Base-by-base conservation (phyloP, 2,329 filamentous ascomycete genomes). In the Talaromyces funiculosus region DNA sequence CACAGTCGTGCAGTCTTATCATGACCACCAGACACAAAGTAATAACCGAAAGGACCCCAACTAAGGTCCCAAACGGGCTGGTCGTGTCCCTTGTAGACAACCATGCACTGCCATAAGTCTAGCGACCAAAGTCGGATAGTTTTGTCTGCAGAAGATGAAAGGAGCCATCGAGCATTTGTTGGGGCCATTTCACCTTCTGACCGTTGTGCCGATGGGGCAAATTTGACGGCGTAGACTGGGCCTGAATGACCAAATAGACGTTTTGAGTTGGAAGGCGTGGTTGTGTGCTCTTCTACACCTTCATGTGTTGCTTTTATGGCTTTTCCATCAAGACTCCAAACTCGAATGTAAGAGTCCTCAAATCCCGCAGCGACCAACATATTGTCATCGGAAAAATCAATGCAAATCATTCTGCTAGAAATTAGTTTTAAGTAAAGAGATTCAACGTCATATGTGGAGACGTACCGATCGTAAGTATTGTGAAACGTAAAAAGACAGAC, bases 401-500 rank as follows among this genome's bases (percentile, higher is more conserved):
- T 86, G 71, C 90, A 96, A n/a, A 90, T 92, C 62, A 96, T 84
- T 60, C 90, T 93, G 63, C 12, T 26, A 10, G 12, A 45, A 10
- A 58, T 35, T 37, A 54, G 63, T 26, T 74, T 62, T 74, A 67
- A 54, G 55, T 1, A 14, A 26, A 2, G 20, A 53, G 24, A 7
- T 12, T 54, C n/a, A n/a, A n/a, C n/a, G n/a, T n/a, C n/a, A n/a
- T n/a, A n/a, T 42, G 31, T 18, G 37, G 9, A 51, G 6, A 64
- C 85, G 79, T 78, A 92, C 90, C 86, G 89, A 74, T 96, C 92
- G 64, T 92, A 87, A 0, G 90, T 96, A 74, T 99, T 99, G 79
- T 99, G 94, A 71, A 97, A 96, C 0, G 94, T 99, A 73, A 95
- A 97, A 90, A 97, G 97, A 80, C 90, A 94, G 24, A 95, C 88